Conservation (phyloP, 2,329 filamentous ascomycete genomes). For the Davidsoniella virescens region DNA sequence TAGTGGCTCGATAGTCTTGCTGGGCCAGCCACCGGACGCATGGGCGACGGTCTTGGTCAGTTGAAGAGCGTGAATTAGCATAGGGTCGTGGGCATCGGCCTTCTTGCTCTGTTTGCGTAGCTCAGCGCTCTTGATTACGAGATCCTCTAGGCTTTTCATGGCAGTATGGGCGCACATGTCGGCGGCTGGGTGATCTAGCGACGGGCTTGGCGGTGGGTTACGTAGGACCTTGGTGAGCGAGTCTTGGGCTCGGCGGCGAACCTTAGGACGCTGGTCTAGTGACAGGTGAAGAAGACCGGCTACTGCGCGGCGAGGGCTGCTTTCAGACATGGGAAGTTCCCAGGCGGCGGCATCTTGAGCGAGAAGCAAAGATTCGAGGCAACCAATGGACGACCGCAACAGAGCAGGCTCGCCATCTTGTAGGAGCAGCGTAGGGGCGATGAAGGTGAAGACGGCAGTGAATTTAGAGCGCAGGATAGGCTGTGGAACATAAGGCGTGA, state of each 20-base stretch:
- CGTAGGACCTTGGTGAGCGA: constrained; percentile 69
- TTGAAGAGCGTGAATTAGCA: constrained; percentile 80
- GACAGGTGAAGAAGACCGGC: constrained; percentile 73
- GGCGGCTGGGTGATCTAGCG: constrained; percentile 81
- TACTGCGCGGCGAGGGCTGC: constrained; percentile 73
- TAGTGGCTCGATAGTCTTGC: constrained; percentile 81
- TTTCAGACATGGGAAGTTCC: constrained; percentile 68
- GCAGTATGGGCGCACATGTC: constrained; percentile 93
- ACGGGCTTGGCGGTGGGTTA: constrained; percentile 77
- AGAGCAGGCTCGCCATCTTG: constrained; percentile 75
- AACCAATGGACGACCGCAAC: constrained; percentile 76
- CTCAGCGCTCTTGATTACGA: constrained; percentile 44
- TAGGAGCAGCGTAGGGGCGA: constrained; percentile 69
- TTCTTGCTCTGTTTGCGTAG: constrained; percentile 50
- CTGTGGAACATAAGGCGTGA: constrained; percentile 70
- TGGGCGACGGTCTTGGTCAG: constrained; percentile 78
- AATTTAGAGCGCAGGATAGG: constrained; percentile 89
- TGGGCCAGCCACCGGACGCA: constrained; percentile 87
- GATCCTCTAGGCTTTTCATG: constrained; percentile 60
- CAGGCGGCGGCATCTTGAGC: constrained; percentile 79
- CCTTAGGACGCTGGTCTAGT: constrained; percentile 79
- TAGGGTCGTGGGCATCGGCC: constrained; percentile 54
- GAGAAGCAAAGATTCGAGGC: constrained; percentile 76
- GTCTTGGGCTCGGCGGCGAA: constrained; percentile 84
- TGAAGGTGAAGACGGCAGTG: constrained; percentile 71